phyloP scores from a whole-genome alignment of 2,329 filamentous ascomycete genomes.

The Xylaria polymorpha region DNA sequence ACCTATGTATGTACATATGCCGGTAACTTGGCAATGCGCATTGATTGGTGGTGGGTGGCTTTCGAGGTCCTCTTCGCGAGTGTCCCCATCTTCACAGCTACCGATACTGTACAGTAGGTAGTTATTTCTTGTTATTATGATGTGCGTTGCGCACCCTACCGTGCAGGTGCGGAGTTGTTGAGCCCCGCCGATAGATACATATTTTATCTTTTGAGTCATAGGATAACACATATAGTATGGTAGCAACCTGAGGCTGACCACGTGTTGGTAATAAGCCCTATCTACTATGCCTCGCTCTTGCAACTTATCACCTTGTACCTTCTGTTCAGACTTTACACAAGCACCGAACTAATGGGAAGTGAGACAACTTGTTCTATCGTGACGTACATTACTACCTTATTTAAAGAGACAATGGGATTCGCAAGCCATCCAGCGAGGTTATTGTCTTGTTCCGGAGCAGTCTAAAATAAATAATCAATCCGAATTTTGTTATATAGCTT shows the following conservation, averaged over 20 bases:
- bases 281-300: neutral
- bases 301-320: neutral
- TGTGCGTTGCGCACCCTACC: no score
- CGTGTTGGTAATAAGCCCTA: neutral
- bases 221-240: neutral
- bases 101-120: neutral
- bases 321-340: neutral
- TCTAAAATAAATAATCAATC: no score
- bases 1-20: neutral
- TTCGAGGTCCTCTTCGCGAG: neutral
- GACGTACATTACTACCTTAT: no score
- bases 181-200: neutral
- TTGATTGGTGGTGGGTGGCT: neutral
- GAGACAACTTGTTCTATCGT: no score
- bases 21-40: neutral
- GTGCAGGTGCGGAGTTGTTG: neutral
- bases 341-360: neutral
- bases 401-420: neutral
- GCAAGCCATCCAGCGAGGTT: neutral
- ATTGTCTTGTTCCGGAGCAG: neutral
- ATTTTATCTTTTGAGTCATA: neutral
- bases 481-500: no score
- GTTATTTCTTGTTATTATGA: neutral
- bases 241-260: neutral
- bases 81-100: neutral